Evolutionary conservation across 2,329 filamentous ascomycete genomes (phyloP).

Genomic region (Microsporum audouinii): DNA sequence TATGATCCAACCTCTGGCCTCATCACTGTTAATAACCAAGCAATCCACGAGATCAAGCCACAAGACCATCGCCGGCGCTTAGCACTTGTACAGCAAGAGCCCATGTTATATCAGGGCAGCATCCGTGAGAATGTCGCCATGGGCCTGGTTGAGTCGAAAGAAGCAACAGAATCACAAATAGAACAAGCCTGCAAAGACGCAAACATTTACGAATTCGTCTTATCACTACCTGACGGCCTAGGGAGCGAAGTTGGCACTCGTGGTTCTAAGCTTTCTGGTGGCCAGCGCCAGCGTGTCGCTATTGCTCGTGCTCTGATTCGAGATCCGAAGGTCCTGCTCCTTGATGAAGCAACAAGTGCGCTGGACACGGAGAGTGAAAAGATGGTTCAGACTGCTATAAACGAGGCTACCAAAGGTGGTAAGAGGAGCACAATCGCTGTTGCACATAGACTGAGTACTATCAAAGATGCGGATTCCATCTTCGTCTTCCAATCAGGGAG

Average conservation of each 20-base stretch:
- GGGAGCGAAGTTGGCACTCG: slow-evolving; percentile 42
- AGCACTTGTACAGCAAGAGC: slow-evolving; percentile 67
- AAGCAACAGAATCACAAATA: slow-evolving; percentile 54
- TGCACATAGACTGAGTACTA: slow-evolving; percentile 62
- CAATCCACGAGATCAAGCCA: slow-evolving; percentile 58
- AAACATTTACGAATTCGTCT: slow-evolving; percentile 51
- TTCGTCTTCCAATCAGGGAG: slow-evolving; percentile 62
- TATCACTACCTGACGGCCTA: slow-evolving; percentile 38
- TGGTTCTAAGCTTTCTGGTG: slow-evolving; percentile 45
- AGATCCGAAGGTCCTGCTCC: slow-evolving; percentile 38
- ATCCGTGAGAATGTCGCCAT: slow-evolving; percentile 60
- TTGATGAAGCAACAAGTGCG: slow-evolving; percentile 46
- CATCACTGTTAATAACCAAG: slow-evolving; percentile 57
- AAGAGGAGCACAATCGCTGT: slow-evolving; percentile 54
- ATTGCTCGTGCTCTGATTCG: slow-evolving; percentile 43
- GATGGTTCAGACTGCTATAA: slow-evolving; percentile 54
- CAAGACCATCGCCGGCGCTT: slow-evolving; percentile 56
- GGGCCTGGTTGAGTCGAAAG: slow-evolving; percentile 44
- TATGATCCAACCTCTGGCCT: slow-evolving; percentile 54
- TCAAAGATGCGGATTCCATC: slow-evolving; percentile 67
- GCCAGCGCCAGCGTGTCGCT: slow-evolving; percentile 43
- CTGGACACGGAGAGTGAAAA: slow-evolving; percentile 54
- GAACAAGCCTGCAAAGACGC: slow-evolving; percentile 50
- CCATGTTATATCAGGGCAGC: slow-evolving; percentile 66
- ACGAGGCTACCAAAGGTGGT: slow-evolving; percentile 40